Conservation (phyloP, 208 protist genomes). For the Leishmania lainsoni region DNA sequence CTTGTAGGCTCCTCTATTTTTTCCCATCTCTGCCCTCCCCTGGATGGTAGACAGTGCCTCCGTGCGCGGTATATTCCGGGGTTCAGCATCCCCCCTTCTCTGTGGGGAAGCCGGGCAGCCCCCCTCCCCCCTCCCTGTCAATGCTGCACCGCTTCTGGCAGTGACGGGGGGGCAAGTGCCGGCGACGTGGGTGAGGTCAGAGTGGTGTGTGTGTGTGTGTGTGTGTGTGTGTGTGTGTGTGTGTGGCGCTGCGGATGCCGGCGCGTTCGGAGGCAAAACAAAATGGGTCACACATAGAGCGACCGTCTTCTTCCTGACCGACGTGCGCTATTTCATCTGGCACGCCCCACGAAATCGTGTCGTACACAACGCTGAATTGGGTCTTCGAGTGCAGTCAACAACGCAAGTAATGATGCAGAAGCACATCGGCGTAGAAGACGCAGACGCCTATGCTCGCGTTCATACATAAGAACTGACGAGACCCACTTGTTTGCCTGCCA, state of each 20-base stretch:
- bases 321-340: not conserved
- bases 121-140: not conserved
- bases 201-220: not conserved
- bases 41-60: not conserved
- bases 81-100: not conserved
- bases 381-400: not conserved
- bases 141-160: not conserved
- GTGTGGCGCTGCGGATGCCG: not conserved
- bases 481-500: not conserved
- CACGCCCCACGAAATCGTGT: not conserved
- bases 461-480: not conserved
- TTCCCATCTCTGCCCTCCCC: not conserved
- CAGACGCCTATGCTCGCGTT: not conserved
- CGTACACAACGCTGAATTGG: not conserved
- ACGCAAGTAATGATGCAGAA: not conserved
- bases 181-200: not conserved
- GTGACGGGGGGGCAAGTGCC: not conserved
- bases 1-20: not conserved
- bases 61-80: not conserved
- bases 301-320: not conserved
- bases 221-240: not conserved
- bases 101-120: not conserved
- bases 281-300: not conserved
- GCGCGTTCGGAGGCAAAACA: not conserved
- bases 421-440: not conserved